Percentiles rank a stretch among this genome's conserved stretches.
Conservation (phyloP, 2,329 filamentous ascomycete species). For the Karstenula rhodostoma region DNA sequence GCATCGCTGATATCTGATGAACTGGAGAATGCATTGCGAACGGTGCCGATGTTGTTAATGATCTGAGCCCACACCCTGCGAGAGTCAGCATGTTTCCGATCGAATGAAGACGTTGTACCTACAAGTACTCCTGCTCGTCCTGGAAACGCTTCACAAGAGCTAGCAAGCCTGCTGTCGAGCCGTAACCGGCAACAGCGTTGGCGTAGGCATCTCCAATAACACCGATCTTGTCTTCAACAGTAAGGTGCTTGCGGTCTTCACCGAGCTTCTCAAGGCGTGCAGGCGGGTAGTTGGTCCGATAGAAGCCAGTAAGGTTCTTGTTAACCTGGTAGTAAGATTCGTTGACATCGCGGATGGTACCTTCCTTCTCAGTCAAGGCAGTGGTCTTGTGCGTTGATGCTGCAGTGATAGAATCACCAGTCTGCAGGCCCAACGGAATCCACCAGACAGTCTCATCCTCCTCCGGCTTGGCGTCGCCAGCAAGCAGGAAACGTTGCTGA, state of each 20-base stretch:
- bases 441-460: constrained; percentile 96
- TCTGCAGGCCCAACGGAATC: constrained; percentile 87
- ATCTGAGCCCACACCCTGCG: constrained; percentile 82
- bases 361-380: constrained; percentile 77
- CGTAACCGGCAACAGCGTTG: constrained; percentile 85
- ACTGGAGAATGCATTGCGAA: constrained; percentile 85
- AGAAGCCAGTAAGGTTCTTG: constrained; percentile 86
- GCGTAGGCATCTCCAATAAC: constrained; percentile 90
- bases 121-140: constrained; percentile 80
- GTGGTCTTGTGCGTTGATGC: constrained; percentile 68
- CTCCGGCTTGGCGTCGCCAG: constrained; percentile 87
- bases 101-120: constrained; percentile 30
- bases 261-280: constrained; percentile 81
- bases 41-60: constrained; percentile 74
- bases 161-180: constrained; percentile 81
- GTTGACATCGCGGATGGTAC: constrained; percentile 77
- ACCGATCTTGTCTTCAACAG: constrained; percentile 89
- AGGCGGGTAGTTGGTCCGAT: constrained; percentile 93
- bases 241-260: constrained; percentile 76
- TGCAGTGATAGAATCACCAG: constrained; percentile 65
- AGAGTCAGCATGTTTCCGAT: constrained; percentile 13
- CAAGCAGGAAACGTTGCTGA: constrained; percentile 89
- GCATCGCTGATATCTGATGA: constrained; percentile 75
- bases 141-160: constrained; percentile 86
- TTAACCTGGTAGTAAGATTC: constrained; percentile 94